Evolutionary conservation across 108 stramenopile genomes (phyloP), one percentile per base, ranked within the genome.

Genomic region (Epipyxis sp.): DNA sequence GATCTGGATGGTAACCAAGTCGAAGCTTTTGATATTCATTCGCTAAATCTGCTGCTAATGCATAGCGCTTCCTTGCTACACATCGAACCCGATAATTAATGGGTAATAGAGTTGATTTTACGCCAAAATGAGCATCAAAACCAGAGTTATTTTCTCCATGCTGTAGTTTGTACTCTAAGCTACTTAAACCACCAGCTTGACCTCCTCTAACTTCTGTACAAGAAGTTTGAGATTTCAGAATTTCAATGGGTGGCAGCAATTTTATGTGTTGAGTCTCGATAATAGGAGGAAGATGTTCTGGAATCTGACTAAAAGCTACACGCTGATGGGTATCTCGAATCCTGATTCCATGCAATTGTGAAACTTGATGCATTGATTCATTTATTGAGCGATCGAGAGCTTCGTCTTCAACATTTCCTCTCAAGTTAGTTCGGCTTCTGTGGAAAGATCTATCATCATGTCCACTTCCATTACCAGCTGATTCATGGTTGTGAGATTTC

Each of bases 161-260:
- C 13, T 1, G 13, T 25, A 2, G 3, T 59, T 50, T 59, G 54
- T 59, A 77, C 59, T 50, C 6, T 29, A 50, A 30, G 77, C 77
- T 77, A 39, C 59, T 65, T 34, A 41, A 46, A 62, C 77, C 77
- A 13, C 54, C 77, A 59, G 77, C 10, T 42, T 77, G 77, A 2
- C 77, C 77, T 3, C 77, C 77, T 6, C 77, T 13, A 59, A 77
- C 42, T 41, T 77, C 77, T 40, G 77, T 77, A 29, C 39, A 37
- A 40, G 65, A 20, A 16, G 65, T 68, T 68, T 68, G 65, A 37
- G 65, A 20, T 41, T 68, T 37, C 65, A 68, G 40, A 37, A 68
- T 68, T 20, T 68, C 20, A 25, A 68, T 20, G 20, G 65, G 65
- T 20, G 35, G 20, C 20, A 68, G 40, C 65, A 68, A 37, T 68